These are phyloP conservation scores for Grammothele lineata DNA, from an alignment of 768 basidiomycete species.

Conservation along the genomic window DNA sequence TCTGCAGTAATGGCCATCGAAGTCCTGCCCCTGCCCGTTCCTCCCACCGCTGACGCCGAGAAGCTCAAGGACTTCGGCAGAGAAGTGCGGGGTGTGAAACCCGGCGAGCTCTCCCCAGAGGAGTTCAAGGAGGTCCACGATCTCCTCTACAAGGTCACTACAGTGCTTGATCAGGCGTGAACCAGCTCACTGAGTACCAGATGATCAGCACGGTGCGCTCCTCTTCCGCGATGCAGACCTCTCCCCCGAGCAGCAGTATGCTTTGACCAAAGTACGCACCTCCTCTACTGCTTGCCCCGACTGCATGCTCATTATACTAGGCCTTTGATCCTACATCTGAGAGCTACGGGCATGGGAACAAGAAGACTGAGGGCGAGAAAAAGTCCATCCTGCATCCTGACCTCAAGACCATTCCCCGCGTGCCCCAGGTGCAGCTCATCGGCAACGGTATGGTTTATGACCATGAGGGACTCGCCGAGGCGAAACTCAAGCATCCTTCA, in stretches of 20 bases:
- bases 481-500: conserved; percentile 79
- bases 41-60: conserved; percentile 63
- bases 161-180: background rate
- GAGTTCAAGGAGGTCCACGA: conserved; percentile 65
- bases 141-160: conserved; percentile 71
- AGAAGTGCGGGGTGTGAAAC: conserved; percentile 70
- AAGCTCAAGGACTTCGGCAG: conserved; percentile 72
- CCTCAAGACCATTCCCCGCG: conserved; percentile 85
- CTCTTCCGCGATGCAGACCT: conserved; percentile 69
- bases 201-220: conserved; percentile 58
- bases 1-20: conserved; percentile 58
- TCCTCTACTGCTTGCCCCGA: background rate
- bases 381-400: conserved; percentile 87
- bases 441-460: conserved; percentile 80
- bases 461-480: conserved; percentile 76
- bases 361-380: conserved; percentile 69
- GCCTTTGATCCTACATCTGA: conserved; percentile 67
- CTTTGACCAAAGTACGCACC: conserved; percentile 67
- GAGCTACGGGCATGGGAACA: conserved; percentile 84
- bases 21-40: conserved; percentile 61
- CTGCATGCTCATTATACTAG: conserved; percentile 32
- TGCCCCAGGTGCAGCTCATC: conserved; percentile 89
- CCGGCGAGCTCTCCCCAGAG: conserved; percentile 53
- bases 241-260: conserved; percentile 80
- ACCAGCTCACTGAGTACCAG: background rate